phyloP scores from a whole-genome alignment of 2,329 filamentous ascomycete species.

The Exophiala oligosperma region DNA sequence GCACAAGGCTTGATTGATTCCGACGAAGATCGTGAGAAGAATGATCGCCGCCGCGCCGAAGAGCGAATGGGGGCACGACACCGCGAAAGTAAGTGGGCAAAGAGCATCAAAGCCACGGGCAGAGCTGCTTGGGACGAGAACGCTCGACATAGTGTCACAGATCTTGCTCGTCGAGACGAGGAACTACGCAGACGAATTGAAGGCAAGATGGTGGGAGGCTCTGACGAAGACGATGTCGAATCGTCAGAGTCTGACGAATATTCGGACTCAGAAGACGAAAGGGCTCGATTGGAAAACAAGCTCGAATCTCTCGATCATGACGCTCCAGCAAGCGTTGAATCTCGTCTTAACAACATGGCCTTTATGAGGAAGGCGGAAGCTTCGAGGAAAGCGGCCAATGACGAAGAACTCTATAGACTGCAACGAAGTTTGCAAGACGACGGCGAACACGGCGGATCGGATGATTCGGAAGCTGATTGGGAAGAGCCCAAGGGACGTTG shows the following conservation, averaged over 20 bases:
- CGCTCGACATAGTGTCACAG: slow-evolving; percentile 72
- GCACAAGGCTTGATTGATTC: slow-evolving; percentile 62
- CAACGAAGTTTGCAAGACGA: slow-evolving; percentile 66
- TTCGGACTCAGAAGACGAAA: slow-evolving; percentile 60
- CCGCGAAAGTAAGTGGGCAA: slow-evolving; percentile 89
- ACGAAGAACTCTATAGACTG: slow-evolving; percentile 70
- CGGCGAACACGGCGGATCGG: slow-evolving; percentile 58
- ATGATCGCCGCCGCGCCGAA: slow-evolving; percentile 74
- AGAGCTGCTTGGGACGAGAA: slow-evolving; percentile 87
- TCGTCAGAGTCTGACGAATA: slow-evolving; percentile 63
- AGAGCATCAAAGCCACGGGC: slow-evolving; percentile 75
- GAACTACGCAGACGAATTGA: slow-evolving; percentile 78
- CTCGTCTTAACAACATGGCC: slow-evolving; percentile 77
- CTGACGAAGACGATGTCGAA: slow-evolving; percentile 64
- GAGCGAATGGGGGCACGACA: slow-evolving; percentile 85
- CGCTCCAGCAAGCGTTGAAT: slow-evolving; percentile 50
- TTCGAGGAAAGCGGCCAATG: slow-evolving; percentile 73
- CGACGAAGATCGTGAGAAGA: slow-evolving; percentile 64
- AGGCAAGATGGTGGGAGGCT: slow-evolving; percentile 65
- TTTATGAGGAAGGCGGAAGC: slow-evolving; percentile 94
- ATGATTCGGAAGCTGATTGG: slow-evolving; percentile 57
- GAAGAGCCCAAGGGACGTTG: slow-evolving; percentile 66
- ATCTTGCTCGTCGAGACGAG: slow-evolving; percentile 80
- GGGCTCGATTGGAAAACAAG: slow-evolving; percentile 39
- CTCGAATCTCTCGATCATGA: slow-evolving; percentile 40